Percentiles rank a stretch among this genome's conserved stretches.
Evolutionary conservation across 371 early-diverging fungal genomes (phyloP).

Genomic region (Actinomortierella wolfii): DNA sequence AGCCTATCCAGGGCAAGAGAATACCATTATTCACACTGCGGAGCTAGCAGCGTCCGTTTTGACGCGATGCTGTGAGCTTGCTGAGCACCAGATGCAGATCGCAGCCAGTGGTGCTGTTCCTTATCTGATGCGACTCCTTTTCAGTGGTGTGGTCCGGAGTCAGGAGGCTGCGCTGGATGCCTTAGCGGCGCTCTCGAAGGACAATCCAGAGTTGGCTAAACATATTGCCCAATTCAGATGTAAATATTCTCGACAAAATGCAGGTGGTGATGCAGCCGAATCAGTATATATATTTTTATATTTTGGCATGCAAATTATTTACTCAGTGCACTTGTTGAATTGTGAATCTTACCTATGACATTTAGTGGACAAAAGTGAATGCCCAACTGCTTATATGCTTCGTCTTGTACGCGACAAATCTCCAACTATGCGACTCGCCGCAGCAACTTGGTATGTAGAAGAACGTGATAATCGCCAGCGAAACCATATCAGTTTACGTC

Average conservation of each 20-base stretch:
- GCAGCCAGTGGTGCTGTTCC: conserved; percentile 65
- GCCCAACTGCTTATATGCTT: conserved; percentile 57
- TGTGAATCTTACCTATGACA: conserved; percentile 2
- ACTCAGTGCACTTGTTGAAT: neutral
- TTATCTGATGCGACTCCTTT: conserved; percentile 61
- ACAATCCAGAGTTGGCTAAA: conserved; percentile 61
- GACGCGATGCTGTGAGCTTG: conserved; percentile 67
- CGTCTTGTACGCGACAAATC: conserved; percentile 66
- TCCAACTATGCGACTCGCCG: conserved; percentile 69
- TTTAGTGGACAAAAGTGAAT: conserved; percentile 38
- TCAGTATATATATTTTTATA: too few relatives aligned
- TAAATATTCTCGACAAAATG: conserved; percentile 34
- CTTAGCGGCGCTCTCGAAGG: conserved; percentile 67
- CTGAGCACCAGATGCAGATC: conserved; percentile 63
- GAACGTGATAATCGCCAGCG: neutral
- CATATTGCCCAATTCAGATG: conserved; percentile 54
- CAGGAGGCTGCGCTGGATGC: conserved; percentile 86
- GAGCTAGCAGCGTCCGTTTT: conserved; percentile 72
- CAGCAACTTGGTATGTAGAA: conserved; percentile 66
- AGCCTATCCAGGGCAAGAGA: conserved; percentile 48
- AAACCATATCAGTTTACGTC: neutral
- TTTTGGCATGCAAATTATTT: too few relatives aligned
- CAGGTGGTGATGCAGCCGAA: conserved; percentile 1
- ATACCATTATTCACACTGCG: conserved; percentile 61
- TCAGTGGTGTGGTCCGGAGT: conserved; percentile 59